Conservation (phyloP, 192 early-diverging fungal species). For the Geranomyces michiganensis region DNA sequence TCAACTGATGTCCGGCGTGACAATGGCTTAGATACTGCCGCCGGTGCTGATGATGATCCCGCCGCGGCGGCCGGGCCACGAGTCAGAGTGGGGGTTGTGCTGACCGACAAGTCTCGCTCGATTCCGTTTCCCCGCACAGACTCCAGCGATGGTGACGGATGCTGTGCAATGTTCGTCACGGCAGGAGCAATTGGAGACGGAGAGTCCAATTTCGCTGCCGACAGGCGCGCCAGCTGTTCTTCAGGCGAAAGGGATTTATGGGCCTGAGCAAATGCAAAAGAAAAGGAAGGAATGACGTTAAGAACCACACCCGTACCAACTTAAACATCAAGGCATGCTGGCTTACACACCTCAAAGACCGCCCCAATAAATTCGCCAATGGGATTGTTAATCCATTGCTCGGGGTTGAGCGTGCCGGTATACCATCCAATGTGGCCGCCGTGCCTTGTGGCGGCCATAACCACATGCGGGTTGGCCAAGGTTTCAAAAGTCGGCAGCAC, state of each 20-base stretch:
- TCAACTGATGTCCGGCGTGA: too few species aligned
- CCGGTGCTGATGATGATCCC: not conserved
- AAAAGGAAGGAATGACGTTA: not conserved
- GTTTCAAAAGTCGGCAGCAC: conserved; percentile 75
- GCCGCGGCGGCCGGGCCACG: too few species aligned
- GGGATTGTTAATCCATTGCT: conserved; percentile 44
- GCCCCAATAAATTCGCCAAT: conserved; percentile 49
- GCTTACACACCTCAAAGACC: conserved; percentile 44
- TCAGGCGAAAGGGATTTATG: conserved; percentile 11
- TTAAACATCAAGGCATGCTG: not conserved
- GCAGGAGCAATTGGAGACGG: not conserved
- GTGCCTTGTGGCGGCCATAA: conserved; percentile 75
- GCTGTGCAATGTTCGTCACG: not conserved
- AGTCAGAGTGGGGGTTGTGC: not conserved
- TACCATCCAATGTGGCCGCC: conserved; percentile 97
- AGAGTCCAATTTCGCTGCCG: not conserved
- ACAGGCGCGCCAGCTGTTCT: not conserved
- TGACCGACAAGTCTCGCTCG: not conserved
- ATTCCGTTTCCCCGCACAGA: not conserved
- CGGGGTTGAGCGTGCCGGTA: conserved; percentile 39
- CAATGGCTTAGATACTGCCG: not conserved
- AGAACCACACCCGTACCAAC: too few species aligned
- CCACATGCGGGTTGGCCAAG: conserved; percentile 73
- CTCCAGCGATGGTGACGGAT: not conserved
- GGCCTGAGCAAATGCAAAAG: not conserved